Percentiles rank a stretch among this genome's conserved stretches.
Conservation (phyloP, 352 stramenopile genomes). For the Globisporangium viniferum region DNA sequence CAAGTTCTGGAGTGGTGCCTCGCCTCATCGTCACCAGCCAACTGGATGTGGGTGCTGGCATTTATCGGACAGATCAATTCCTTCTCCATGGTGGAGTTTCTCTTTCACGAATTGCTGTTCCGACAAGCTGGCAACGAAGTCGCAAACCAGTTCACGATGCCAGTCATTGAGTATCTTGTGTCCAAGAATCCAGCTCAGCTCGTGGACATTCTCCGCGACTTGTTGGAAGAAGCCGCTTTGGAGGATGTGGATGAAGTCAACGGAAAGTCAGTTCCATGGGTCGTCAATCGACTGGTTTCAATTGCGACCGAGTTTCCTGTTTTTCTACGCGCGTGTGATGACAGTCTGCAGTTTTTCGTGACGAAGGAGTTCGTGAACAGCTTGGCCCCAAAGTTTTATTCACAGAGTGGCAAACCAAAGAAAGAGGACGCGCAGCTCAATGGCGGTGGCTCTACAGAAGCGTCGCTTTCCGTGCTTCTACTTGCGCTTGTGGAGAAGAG, state of each 20-base stretch:
- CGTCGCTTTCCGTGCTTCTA: slow-evolving; percentile 13
- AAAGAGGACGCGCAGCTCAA: not conserved
- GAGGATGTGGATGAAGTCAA: slow-evolving; percentile 1
- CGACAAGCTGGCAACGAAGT: not conserved
- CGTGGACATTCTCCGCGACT: slow-evolving; percentile 43
- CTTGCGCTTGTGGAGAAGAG: slow-evolving; percentile 30
- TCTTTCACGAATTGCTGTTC: slow-evolving; percentile 36
- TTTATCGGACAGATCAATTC: slow-evolving; percentile 45
- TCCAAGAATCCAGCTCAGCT: slow-evolving; percentile 38
- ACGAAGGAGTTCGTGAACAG: slow-evolving; percentile 40
- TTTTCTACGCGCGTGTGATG: slow-evolving; percentile 42
- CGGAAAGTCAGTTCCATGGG: slow-evolving; percentile 1
- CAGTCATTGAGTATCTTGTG: slow-evolving; percentile 39
- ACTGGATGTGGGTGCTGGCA: slow-evolving; percentile 55
- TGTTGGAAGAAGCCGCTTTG: slow-evolving; percentile 27
- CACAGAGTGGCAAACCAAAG: not conserved
- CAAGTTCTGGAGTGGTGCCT: slow-evolving; percentile 52
- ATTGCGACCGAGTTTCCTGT: slow-evolving; percentile 31
- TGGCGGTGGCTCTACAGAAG: not conserved
- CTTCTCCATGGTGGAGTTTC: slow-evolving; percentile 40
- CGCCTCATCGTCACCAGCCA: slow-evolving; percentile 16
- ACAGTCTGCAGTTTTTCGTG: slow-evolving; percentile 64
- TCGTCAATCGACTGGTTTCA: slow-evolving; percentile 28
- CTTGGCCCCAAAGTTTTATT: slow-evolving; percentile 26
- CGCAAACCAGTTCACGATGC: slow-evolving; percentile 18